Evolutionary conservation across 2,329 filamentous ascomycete species (phyloP), one percentile per base, ranked within the genome.

Genomic region (Fusarium piperis): DNA sequence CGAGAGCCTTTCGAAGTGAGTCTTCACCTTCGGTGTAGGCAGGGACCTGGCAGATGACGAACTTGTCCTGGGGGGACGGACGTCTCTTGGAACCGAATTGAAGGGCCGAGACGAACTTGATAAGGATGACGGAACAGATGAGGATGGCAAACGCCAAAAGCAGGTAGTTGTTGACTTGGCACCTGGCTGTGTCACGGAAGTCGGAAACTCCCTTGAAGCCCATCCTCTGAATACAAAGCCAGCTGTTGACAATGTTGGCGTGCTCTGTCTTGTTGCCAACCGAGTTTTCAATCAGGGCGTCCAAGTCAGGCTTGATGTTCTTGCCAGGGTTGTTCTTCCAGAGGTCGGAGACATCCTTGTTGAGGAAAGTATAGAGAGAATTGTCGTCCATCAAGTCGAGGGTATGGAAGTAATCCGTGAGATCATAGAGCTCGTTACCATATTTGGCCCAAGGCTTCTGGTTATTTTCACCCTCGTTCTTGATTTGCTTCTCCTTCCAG

Each of bases 1-100:
- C 96, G 3, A 99, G 87, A 59, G 94, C 95, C 79, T 97, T 97
- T 62, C 96, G 89, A 10, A 99, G 85, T 5, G 95, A 95, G 77
- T 99, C 96, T 85, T 99, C 96, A 76, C 94, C 96, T 85, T 99
- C 96, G 0, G 96, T 99, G 79, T 99, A 99, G 6, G 96, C 96
- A 11, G 96, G 96, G 33, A 99, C 94, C 81, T 98, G 94, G 82
- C 96, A 98, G 74, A 99, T 98, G 76, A 99, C 95, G 77, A 99
- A 99, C 80, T 98, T 99, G 82, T 99, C 96, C 81, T 98, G 96
- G 38, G 94, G 93, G 7, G 93, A 88, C 3, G 96, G 96, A 18
- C 94, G 91, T 65, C 93, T 90, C 84, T 98, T 98, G 6, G 94
- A 94, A 51, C 95, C 95, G 67, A 99, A 93, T 78, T 98, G 96